Base-by-base conservation (phyloP, 1,284 basidiomycete species). In the Agroathelia rolfsii region DNA sequence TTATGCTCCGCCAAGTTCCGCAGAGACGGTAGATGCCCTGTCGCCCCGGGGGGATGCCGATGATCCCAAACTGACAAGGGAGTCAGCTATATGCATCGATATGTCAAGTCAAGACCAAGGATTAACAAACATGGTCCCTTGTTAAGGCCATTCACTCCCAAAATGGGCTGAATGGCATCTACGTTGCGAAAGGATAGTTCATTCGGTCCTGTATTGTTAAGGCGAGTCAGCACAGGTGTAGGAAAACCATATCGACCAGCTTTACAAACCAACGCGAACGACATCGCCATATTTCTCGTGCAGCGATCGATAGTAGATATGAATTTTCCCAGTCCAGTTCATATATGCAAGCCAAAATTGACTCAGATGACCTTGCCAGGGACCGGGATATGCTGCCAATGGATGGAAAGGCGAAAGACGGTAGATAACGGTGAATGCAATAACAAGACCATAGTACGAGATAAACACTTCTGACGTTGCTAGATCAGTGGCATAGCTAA, bases 351-450 rank as follows among this genome's bases (percentile, higher is more conserved):
- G 42, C 40, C 50, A 51, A 9, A 56, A 47, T 37, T 66, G 62
- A 5, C 58, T 52, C 6, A 64, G 24, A 33, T 55, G 59, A 42
- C 45, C 49, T 7, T 56, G 22, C 2, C 50, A n/a, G 6, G 62
- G 63, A 3, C 64, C 66, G 12, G 64, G 65, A 39, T 56, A 56
- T 16, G 44, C 39, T 2, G 61, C 51, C 7, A 69, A 49, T 5
- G 64, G 64, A 36, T 69, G 65, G 34, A 59, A 55, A 0, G 63
- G 61, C 2, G 64, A 63, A 3, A 66, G 39, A 2, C 66, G 58
- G 40, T 67, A 67, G 13, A 62, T 55, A 0, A 61, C 63, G 2
- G 39, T 25, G 11, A 48, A 18, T 19, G 44, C 3, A 22, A 58
- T 25, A 14, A 58, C 27, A 32, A n/a, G n/a, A n/a, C n/a, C n/a